Evolutionary conservation across 129 eudicot genomes (phyloP), one percentile per base, ranked within the genome.

Genomic region (Saposhnikovia divaricata): DNA sequence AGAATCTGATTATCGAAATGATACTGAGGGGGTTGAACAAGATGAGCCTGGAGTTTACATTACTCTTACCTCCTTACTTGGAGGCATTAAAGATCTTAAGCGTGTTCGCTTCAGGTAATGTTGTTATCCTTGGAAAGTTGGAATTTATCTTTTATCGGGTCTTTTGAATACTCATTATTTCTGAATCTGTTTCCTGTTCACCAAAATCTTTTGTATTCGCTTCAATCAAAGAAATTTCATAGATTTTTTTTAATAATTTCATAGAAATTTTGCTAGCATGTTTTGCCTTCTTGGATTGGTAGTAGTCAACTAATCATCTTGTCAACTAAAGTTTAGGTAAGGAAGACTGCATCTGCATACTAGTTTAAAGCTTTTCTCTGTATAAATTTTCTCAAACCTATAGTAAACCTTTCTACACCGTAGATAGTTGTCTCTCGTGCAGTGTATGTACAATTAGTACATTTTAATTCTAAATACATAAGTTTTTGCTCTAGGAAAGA

Each of bases 31-130:
- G 98, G 97, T 94, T 77, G 96, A 94, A 82, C 98, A 94, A 83
- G 96, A 94, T 44, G 98, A 94, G 76, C 97, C 97, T 42, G 98
- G 98, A 81, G 98, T 94, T 34, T 94, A 91, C 83, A 90, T 94
- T 65, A 91, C 98, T 2, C 96, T 94, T 68, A 87, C 96, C 77
- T 87, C 98, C 28, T 82, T 90, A 84, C 97, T 96, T 39, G 98
- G 92, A 80, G 98, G 97, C 10, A 81, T 75, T 77, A 94, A 89
- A 86, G 98, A 94, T 87, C 93, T 94, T 78, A 94, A 91, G 84
- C 92, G 98, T 47, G 98, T 91, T 71, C 98, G 97, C 72, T 94
- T 94, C 84, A 94, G 97, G 98, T 94, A 90, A 82, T 81, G 39
- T 66, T 68, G 37, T 63, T 15, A 28, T 23, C 66, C 21, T 88